These are phyloP conservation scores for Spathaspora sp. DNA, from an alignment of 1,139 yeast genomes.

Conservation along the genomic window DNA sequence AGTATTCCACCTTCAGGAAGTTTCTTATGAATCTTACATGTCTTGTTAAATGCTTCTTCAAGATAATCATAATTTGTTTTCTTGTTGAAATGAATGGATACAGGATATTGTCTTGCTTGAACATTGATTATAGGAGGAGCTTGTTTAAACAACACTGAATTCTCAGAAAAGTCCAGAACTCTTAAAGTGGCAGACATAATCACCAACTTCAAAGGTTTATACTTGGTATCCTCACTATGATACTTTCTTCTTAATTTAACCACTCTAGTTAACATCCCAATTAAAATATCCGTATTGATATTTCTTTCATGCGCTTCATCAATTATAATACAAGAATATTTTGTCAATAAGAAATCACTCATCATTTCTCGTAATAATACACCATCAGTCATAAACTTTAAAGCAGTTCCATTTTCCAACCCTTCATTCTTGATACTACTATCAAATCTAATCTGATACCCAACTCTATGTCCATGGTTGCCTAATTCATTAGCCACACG, in stretches of 20 bases:
- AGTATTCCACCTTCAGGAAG: slow-evolving; percentile 95
- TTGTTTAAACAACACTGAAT: slow-evolving; percentile 59
- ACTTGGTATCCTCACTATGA: slow-evolving; percentile 44
- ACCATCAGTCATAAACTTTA: slow-evolving; percentile 99
- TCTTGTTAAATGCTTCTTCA: slow-evolving; percentile 83
- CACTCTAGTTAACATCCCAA: slow-evolving; percentile 93
- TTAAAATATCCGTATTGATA: slow-evolving; percentile 90
- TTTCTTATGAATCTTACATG: slow-evolving; percentile 80
- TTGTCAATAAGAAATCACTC: slow-evolving; percentile 74
- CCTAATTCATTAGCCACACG: slow-evolving; percentile 88
- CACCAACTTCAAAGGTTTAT: slow-evolving; percentile 64
- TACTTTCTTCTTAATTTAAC: slow-evolving; percentile 68
- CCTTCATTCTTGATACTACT: slow-evolving; percentile 61
- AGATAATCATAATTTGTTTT: slow-evolving; percentile 75
- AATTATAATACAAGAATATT: slow-evolving; percentile 82
- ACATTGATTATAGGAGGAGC: slow-evolving; percentile 91
- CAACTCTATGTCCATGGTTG: slow-evolving; percentile 72
- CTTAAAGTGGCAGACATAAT: slow-evolving; percentile 96
- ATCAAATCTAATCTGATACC: slow-evolving; percentile 91
- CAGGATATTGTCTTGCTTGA: slow-evolving; percentile 96
- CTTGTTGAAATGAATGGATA: slow-evolving; percentile 84
- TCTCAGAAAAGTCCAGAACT: slow-evolving; percentile 90
- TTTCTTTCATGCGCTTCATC: slow-evolving; percentile 99
- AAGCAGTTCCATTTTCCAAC: slow-evolving; percentile 54
- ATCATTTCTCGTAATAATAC: slow-evolving; percentile 90